phyloP scores from a whole-genome alignment of 2,329 filamentous ascomycete genomes.

The Nakataea oryzae region DNA sequence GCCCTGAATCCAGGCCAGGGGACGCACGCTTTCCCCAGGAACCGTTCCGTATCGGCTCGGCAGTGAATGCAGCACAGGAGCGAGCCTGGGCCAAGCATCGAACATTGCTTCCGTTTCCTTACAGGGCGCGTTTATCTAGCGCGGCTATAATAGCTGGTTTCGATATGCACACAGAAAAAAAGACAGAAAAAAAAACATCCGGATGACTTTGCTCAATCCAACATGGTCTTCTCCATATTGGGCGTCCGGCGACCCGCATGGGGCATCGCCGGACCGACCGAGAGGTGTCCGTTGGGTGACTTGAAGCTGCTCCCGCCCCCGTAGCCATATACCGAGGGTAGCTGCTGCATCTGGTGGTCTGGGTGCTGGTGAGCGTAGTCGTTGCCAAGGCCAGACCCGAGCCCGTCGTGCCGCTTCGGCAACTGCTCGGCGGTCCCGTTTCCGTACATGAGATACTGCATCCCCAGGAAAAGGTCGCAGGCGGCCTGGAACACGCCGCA shows the following conservation, averaged over 20 bases:
- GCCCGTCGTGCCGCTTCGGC: slow-evolving; percentile 11
- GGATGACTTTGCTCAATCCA: not conserved
- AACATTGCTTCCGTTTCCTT: not conserved
- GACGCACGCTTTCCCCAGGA: not conserved
- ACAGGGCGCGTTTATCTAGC: not conserved
- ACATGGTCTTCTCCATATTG: not conserved
- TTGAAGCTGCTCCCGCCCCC: slow-evolving; percentile 11
- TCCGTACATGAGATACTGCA: slow-evolving; percentile 66
- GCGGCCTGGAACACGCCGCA: slow-evolving; percentile 72
- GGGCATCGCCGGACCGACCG: slow-evolving; percentile 25
- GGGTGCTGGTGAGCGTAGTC: not conserved
- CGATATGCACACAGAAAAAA: too few relatives aligned
- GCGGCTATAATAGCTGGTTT: not conserved
- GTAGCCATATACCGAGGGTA: not conserved
- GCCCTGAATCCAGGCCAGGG: not conserved
- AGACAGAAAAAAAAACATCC: too few relatives aligned
- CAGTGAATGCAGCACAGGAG: not conserved
- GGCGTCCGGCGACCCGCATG: slow-evolving; percentile 24
- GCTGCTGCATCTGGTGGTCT: not conserved
- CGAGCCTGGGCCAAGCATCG: not conserved
- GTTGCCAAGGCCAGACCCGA: slow-evolving; percentile 5
- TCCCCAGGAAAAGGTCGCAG: slow-evolving; percentile 64
- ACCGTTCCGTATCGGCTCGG: not conserved
- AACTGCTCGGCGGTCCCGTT: slow-evolving; percentile 25
- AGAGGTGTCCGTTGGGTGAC: slow-evolving; percentile 17